A percentile compares a stretch with the other conserved stretches of the same genome.
phyloP scores from a whole-genome alignment of 208 protist species.

The Naegleria fowleri region DNA sequence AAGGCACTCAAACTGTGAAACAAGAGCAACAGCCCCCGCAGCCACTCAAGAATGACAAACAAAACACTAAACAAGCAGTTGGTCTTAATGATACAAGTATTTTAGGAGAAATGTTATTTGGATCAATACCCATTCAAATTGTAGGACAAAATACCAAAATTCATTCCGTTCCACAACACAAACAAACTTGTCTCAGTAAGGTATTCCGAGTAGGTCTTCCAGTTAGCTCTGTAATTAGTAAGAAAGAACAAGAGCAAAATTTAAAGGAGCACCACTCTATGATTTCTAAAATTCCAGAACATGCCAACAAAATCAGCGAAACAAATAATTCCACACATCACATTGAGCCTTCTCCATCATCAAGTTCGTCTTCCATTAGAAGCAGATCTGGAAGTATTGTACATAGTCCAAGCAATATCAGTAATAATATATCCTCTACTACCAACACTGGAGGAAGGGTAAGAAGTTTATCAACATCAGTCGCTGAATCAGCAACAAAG shows the following conservation, averaged over 20 bases:
- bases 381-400: background rate
- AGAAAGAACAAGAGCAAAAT: background rate
- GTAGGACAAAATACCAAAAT: slow-evolving; percentile 21
- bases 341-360: background rate
- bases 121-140: slow-evolving; percentile 9
- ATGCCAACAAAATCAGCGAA: background rate
- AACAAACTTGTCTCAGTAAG: background rate
- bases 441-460: too few species aligned
- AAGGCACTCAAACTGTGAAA: background rate
- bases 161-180: background rate
- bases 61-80: background rate
- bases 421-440: background rate
- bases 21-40: background rate
- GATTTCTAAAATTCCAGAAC: background rate
- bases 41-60: background rate
- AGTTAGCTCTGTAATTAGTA: background rate
- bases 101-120: slow-evolving; percentile 23
- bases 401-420: background rate
- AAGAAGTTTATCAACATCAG: background rate
- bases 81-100: slow-evolving; percentile 7
- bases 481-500: background rate
- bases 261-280: background rate
- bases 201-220: slow-evolving; percentile 10
- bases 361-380: background rate
- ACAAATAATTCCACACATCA: background rate